Base-by-base conservation (phyloP, 768 basidiomycete genomes). In the Boletus fagicola region DNA sequence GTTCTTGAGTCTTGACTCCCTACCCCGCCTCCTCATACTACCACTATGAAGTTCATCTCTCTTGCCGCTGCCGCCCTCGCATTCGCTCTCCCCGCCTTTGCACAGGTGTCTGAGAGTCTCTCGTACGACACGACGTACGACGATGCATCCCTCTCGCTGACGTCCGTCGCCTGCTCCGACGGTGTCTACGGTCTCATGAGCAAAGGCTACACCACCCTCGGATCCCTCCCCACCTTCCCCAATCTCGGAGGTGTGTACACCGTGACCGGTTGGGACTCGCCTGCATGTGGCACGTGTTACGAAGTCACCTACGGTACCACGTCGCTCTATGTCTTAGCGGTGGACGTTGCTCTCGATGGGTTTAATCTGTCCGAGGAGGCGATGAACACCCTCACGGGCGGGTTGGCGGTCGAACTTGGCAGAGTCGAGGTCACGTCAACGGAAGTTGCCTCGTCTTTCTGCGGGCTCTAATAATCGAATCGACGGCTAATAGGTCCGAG, bases 341-440 rank as follows among this genome's bases (percentile, higher is more conserved):
- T 76, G 11, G 75, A 75, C 40, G 47, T 48, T 18, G 60, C 63
- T 11, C 28, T 5, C 3, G 59, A 60, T 0, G 78, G 76, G 8
- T 84, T 82, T 62, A 82, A 80, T 55, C 67, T 85, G 30, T 77
- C 82, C 0, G 62, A 77, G 59, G 69, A 64, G 22, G 83, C 84
- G n/a, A 81, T 86, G 82, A 78, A 85, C 58, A 63, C 61, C 15
- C 66, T 86, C 58, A 86, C 84, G 12, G 70, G 73, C 48, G 75
- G 73, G 36, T 70, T 80, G 61, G 85, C 78, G 0, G 73, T 67
- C 42, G 64, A 75, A 36, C 65, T 81, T 26, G 86, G 86, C 10
- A 70, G 78, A 26, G 74, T 86, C 22, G 46, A 73, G 15, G 82
- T 82, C 13, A 72, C 67, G 10, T 71, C 80, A 6, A 69, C 57